phyloP scores from a whole-genome alignment of 2,329 filamentous ascomycete species.

The Metarhizium guizhouense region DNA sequence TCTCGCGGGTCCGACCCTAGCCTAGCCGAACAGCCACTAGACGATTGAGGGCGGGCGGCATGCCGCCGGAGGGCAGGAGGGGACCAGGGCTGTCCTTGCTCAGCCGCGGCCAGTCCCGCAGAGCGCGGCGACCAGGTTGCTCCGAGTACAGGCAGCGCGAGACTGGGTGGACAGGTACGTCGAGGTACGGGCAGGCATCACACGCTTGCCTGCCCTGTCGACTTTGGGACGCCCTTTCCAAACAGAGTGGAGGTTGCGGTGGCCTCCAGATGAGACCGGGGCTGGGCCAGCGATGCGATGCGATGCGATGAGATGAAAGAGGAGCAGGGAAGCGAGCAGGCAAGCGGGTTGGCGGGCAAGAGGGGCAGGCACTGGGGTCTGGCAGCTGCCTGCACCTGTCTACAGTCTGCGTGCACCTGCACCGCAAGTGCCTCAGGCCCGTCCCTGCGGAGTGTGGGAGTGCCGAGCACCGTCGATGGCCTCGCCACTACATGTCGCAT shows the following conservation, averaged over 20 bases:
- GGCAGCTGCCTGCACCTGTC: background rate
- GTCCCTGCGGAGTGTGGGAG: too few species aligned
- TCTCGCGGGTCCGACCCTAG: conserved; percentile 4
- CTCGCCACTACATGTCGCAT: too few species aligned
- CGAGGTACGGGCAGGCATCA: background rate
- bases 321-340: background rate
- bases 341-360: too few species aligned
- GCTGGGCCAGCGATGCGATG: background rate
- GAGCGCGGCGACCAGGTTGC: background rate
- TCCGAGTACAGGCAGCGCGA: background rate
- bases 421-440: background rate
- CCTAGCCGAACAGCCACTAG: conserved; percentile 2
- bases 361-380: background rate
- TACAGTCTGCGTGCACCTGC: background rate
- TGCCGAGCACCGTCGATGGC: too few species aligned
- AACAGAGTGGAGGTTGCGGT: background rate
- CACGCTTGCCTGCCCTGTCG: background rate
- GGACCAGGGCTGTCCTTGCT: background rate
- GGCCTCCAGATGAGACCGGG: background rate
- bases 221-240: background rate
- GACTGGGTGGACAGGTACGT: background rate
- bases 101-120: background rate
- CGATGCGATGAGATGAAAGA: background rate
- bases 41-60: conserved; percentile 3
- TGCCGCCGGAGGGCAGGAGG: background rate